A percentile compares a stretch with the other conserved stretches of the same genome.
Evolutionary conservation across 306 rosid species (phyloP).

Genomic region (Cucumis cinereus): DNA sequence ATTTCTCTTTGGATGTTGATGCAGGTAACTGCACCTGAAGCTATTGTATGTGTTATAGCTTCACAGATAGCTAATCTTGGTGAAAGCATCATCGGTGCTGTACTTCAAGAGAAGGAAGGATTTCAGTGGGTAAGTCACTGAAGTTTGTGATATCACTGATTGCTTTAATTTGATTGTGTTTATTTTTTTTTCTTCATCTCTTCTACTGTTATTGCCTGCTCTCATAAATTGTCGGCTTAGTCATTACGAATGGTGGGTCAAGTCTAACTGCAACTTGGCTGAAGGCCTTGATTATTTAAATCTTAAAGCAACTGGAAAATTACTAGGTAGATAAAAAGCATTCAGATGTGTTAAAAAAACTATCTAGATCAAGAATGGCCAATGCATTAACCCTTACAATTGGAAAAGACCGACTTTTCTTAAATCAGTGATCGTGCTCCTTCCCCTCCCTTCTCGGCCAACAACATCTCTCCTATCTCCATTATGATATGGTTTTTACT

Average conservation of each 20-base stretch:
- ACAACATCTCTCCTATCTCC: too few species aligned
- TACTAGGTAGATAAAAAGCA: neutral
- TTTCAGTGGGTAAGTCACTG: slow-evolving; percentile 62
- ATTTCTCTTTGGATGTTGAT: slow-evolving; percentile 11
- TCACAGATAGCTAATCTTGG: slow-evolving; percentile 94
- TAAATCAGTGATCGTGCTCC: neutral
- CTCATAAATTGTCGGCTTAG: neutral
- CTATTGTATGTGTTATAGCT: slow-evolving; percentile 70
- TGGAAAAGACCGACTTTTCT: neutral
- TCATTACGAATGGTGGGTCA: neutral
- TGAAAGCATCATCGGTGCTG: slow-evolving; percentile 93
- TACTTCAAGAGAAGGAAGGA: slow-evolving; percentile 90
- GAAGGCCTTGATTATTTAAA: neutral
- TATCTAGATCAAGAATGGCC: neutral
- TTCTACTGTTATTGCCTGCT: neutral
- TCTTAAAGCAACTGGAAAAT: neutral
- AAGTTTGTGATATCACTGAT: neutral
- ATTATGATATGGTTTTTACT: neutral
- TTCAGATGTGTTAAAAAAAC: neutral
- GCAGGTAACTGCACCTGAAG: slow-evolving; percentile 57
- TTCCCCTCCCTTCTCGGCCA: neutral
- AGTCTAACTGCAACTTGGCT: neutral
- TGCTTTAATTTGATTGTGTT: neutral
- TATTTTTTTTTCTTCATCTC: neutral
- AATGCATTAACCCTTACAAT: neutral